Conservation (phyloP, 1,139 yeast species). For the Lodderomyces theae region DNA sequence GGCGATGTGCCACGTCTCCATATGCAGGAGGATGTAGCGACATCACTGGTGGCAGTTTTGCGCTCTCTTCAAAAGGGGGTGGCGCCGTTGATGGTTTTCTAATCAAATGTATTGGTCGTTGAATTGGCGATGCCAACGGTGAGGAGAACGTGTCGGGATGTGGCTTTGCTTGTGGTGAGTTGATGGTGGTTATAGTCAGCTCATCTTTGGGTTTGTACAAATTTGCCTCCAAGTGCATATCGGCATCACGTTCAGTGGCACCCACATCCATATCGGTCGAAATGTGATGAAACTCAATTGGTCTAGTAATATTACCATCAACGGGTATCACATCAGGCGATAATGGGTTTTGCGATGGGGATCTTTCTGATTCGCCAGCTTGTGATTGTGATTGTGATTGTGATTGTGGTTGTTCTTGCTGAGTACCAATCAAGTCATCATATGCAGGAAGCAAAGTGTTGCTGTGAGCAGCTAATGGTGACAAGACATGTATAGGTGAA, state of each 20-base stretch:
- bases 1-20: constrained; percentile 16
- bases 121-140: constrained; percentile 35
- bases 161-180: constrained; percentile 61
- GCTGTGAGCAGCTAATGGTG: constrained; percentile 66
- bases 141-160: constrained; percentile 38
- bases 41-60: constrained; percentile 26
- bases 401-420: too few species aligned
- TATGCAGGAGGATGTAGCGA: constrained; percentile 38
- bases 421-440: constrained; percentile 25
- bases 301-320: constrained; percentile 24
- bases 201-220: constrained; percentile 54
- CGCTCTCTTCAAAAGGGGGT: constrained; percentile 40
- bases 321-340: constrained; percentile 58
- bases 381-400: too few species aligned
- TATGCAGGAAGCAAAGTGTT: constrained; percentile 66
- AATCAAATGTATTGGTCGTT: constrained; percentile 35
- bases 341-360: constrained; percentile 24
- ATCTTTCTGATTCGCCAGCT: constrained; percentile 15
- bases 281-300: constrained; percentile 30
- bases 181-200: constrained; percentile 27
- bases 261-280: constrained; percentile 28
- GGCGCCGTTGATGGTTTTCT: constrained; percentile 41
- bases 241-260: constrained; percentile 21
- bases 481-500: constrained; percentile 79
- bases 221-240: constrained; percentile 56